Evolutionary conservation across 306 rosid species (phyloP).

Genomic region (Mimosa pudica): DNA sequence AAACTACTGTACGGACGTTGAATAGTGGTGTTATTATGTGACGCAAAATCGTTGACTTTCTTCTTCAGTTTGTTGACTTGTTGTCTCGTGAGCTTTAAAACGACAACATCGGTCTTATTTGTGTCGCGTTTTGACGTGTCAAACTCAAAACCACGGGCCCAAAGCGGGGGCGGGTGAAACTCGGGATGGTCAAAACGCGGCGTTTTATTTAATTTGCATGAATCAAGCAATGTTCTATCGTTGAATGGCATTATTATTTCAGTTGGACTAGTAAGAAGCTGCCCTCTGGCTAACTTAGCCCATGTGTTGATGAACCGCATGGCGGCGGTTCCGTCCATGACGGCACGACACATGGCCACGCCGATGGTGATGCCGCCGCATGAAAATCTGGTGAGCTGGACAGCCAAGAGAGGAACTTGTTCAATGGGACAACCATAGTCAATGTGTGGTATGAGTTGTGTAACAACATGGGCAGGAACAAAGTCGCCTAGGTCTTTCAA

Average conservation of each 20-base stretch:
- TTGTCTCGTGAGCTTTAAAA: conserved; percentile 7
- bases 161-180: conserved; percentile 18
- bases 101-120: neutral
- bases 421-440: conserved; percentile 34
- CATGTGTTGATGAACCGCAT: conserved; percentile 37
- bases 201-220: neutral
- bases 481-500: conserved; percentile 43
- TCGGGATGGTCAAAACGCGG: conserved; percentile 22
- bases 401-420: conserved; percentile 34
- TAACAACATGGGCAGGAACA: conserved; percentile 33
- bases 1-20: conserved; percentile 32
- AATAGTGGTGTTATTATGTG: neutral
- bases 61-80: conserved; percentile 22
- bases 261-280: neutral
- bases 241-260: neutral
- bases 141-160: neutral
- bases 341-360: conserved; percentile 21
- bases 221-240: neutral
- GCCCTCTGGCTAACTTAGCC: conserved; percentile 44
- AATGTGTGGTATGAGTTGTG: conserved; percentile 38
- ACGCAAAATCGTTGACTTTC: neutral
- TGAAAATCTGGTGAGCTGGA: conserved; percentile 33
- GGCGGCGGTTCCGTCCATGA: conserved; percentile 30
- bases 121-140: neutral
- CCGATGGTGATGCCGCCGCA: conserved; percentile 41